Percentiles rank a stretch among this genome's conserved stretches.
These are phyloP conservation scores for Solanum microdontum DNA, from an alignment of 257 asterid genomes.

Conservation along the genomic window DNA sequence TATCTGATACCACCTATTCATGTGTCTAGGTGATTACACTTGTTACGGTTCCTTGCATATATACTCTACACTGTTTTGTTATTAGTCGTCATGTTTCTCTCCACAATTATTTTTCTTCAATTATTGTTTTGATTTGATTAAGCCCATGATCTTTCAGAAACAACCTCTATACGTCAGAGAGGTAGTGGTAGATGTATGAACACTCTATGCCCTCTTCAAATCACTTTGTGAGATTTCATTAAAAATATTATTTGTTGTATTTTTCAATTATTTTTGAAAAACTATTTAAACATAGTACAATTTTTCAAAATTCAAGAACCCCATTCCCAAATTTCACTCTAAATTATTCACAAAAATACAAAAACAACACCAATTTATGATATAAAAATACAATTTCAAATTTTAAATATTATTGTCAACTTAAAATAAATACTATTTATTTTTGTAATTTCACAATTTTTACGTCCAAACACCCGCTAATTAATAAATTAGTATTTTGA, in stretches of 20 bases:
- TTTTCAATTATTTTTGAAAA: neutral
- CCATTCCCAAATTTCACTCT: neutral
- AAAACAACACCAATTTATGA: neutral
- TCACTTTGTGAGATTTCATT: neutral
- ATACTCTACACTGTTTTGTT: too few species aligned
- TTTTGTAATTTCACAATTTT: neutral
- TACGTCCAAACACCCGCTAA: neutral
- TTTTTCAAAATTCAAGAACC: neutral
- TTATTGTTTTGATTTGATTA: neutral
- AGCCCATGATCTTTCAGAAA: too few species aligned
- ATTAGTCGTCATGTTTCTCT: neutral
- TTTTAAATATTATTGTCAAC: neutral
- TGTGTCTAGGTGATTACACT: neutral
- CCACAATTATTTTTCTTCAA: too few species aligned
- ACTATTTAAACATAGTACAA: neutral
- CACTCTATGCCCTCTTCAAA: neutral
- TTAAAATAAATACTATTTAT: neutral
- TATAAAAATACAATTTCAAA: too few species aligned
- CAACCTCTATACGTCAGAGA: neutral
- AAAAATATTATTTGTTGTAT: neutral
- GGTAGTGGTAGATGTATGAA: rapidly evolving
- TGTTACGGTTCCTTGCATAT: too few species aligned
- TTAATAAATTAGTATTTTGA: neutral
- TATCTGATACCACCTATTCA: neutral
- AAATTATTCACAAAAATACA: neutral